These are phyloP conservation scores for Fusarium sp. DNA, from an alignment of 2,329 filamentous ascomycete genomes.

Conservation along the genomic window DNA sequence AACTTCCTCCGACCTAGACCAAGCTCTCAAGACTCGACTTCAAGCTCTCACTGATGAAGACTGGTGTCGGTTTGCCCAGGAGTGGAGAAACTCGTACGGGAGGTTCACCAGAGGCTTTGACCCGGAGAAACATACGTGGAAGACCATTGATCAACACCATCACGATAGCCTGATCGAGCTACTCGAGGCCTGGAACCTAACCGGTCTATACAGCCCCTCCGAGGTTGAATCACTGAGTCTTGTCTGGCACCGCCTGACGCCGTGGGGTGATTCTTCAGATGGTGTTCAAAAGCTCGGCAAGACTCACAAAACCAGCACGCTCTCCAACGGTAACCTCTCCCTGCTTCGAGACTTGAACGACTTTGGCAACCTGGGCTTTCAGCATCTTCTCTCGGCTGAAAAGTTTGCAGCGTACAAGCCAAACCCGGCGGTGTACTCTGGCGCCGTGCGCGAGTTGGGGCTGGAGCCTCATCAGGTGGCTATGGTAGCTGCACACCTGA, in stretches of 20 bases:
- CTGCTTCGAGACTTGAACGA: constrained; percentile 75
- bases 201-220: constrained; percentile 70
- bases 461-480: constrained; percentile 72
- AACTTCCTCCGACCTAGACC: constrained; percentile 62
- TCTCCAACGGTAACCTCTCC: constrained; percentile 80
- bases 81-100: constrained; percentile 77
- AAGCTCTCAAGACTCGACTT: constrained; percentile 62
- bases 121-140: constrained; percentile 65
- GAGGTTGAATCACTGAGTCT: constrained; percentile 74
- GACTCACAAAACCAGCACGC: constrained; percentile 71
- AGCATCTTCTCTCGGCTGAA: constrained; percentile 73
- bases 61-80: constrained; percentile 75
- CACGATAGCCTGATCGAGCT: constrained; percentile 71
- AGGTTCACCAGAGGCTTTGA: constrained; percentile 70
- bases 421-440: constrained; percentile 74
- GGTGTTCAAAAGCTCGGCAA: constrained; percentile 67
- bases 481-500: constrained; percentile 82
- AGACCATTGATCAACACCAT: constrained; percentile 80
- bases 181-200: constrained; percentile 67
- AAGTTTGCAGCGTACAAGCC: constrained; percentile 84
- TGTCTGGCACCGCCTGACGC: constrained; percentile 78
- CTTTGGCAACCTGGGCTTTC: constrained; percentile 72
- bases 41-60: constrained; percentile 66
- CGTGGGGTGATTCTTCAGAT: constrained; percentile 73
- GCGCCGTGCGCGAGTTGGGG: constrained; percentile 72